Conservation (phyloP, 768 basidiomycete genomes). For the Pleurotus sapidus region DNA sequence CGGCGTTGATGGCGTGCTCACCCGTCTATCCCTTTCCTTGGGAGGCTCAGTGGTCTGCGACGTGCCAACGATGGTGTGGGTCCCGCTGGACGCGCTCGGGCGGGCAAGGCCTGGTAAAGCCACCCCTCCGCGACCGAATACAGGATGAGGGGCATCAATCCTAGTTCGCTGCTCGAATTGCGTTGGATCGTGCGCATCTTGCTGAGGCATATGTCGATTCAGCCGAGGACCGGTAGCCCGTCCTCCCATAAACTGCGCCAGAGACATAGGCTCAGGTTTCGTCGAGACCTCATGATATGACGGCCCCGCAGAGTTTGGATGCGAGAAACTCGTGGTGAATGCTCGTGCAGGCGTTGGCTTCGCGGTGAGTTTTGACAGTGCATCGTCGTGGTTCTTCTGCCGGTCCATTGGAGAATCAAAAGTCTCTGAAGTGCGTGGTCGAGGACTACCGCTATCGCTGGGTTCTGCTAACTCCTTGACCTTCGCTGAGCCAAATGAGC, state of each 20-base stretch:
- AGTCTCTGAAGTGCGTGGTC: constrained; percentile 10
- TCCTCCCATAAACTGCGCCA: constrained; percentile 83
- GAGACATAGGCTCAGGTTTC: constrained; percentile 56
- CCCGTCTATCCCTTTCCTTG: constrained; percentile 1
- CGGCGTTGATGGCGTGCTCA: neutral
- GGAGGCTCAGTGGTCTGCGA: neutral
- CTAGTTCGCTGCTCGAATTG: constrained; percentile 62
- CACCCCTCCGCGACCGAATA: constrained; percentile 73
- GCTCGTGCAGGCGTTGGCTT: constrained; percentile 10
- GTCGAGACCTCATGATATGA: constrained; percentile 15
- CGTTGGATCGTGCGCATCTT: constrained; percentile 60
- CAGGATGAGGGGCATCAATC: constrained; percentile 60
- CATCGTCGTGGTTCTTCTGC: constrained; percentile 40
- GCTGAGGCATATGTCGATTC: constrained; percentile 70
- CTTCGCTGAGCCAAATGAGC: constrained; percentile 10
- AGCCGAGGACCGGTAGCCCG: constrained; percentile 72
- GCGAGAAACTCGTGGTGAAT: neutral
- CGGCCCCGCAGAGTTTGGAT: constrained; percentile 12
- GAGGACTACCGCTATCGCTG: constrained; percentile 15
- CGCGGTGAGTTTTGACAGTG: constrained; percentile 45
- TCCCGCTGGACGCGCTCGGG: constrained; percentile 9
- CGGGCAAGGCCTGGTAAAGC: constrained; percentile 72
- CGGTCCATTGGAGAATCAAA: constrained; percentile 23
- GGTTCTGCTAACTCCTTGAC: constrained; percentile 20
- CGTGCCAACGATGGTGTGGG: neutral